Evolutionary conservation across 176 grass and related monocot species (phyloP), one percentile per base, ranked within the genome.

Genomic region (Cenchrus purpureus): DNA sequence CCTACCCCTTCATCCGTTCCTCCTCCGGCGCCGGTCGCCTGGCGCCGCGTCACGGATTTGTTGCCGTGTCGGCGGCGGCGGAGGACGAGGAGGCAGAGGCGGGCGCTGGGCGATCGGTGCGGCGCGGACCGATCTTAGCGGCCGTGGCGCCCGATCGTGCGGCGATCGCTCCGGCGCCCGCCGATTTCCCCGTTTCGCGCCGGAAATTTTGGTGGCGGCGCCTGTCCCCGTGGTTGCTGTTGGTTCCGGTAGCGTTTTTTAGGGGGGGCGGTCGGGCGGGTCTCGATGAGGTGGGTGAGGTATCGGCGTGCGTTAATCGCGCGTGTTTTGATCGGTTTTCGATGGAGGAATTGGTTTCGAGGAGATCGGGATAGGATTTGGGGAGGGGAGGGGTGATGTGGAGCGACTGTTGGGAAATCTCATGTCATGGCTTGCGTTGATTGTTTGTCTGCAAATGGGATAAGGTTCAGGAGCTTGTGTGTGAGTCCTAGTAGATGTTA

Each of bases 351-450:
- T 53, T 58, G 22, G 66, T 73, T 48, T 65, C 25, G 65, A 71
- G 56, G 66, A 83, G 79, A 90, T 90, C 88, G 67, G 57, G 73
- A 73, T 83, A 78, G 65, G 88, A 90, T 90, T 90, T 82, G 79
- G 66, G 78, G 64, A 40, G 28, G 55, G 50, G 72, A 61, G 11
- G 10, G 45, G 4, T 43, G 16, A 44, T 52, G 48, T 31, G 63
- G 65, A 76, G 49, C 15, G 28, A 71, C 78, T n/a, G 78, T 51
- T 66, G 66, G 57, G 65, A 43, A 86, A 86, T 83, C 79, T 57
- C 63, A 29, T 76, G 78, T 0, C 8, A 43, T 58, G 51, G n/a
- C n/a, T 34, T 51, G 7, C 32, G 62, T 64, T 82, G 64, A 43
- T 86, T 78, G 4, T 71, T 73, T 76, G 12, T 6, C 48, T 12